Percentiles rank a stretch among this genome's conserved stretches.
These are phyloP conservation scores for Brassica carinata DNA, from an alignment of 345 rosid species.

Conservation along the genomic window DNA sequence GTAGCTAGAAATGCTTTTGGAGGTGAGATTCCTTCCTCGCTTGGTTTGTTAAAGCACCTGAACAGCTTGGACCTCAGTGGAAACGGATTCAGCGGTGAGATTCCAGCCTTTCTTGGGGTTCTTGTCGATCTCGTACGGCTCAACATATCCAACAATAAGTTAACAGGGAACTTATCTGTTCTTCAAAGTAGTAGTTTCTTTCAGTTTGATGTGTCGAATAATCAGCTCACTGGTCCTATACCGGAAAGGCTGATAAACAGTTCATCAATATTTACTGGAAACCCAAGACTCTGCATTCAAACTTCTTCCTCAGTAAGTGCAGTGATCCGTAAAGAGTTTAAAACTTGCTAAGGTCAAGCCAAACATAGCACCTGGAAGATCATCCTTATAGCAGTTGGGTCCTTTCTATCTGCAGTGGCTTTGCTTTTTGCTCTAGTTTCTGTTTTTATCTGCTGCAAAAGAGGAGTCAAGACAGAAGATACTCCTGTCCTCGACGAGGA, in stretches of 20 bases:
- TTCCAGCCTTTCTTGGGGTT: slow-evolving; percentile 53
- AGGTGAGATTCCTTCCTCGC: slow-evolving; percentile 64
- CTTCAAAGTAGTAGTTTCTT: slow-evolving; percentile 47
- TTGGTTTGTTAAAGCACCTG: slow-evolving; percentile 50
- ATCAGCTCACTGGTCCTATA: slow-evolving; percentile 65
- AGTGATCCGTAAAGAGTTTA: slow-evolving; percentile 38
- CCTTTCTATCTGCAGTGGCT: slow-evolving; percentile 31
- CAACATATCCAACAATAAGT: slow-evolving; percentile 70
- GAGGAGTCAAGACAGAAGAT: slow-evolving; percentile 42
- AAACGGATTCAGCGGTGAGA: slow-evolving; percentile 58
- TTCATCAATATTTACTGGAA: slow-evolving; percentile 53
- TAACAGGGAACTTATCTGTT: slow-evolving; percentile 58
- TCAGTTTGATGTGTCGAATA: slow-evolving; percentile 57
- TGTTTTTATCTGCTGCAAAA: slow-evolving; percentile 26
- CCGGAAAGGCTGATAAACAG: slow-evolving; percentile 46
- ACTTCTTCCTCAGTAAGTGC: slow-evolving; percentile 44
- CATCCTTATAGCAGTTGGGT: slow-evolving; percentile 50
- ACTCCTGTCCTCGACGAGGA: slow-evolving; percentile 42
- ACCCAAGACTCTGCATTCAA: slow-evolving; percentile 62
- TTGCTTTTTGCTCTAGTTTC: slow-evolving; percentile 41
- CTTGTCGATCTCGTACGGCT: slow-evolving; percentile 51
- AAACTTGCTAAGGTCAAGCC: slow-evolving; percentile 45
- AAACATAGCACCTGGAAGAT: slow-evolving; percentile 44
- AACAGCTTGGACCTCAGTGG: slow-evolving; percentile 61
- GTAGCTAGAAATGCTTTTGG: slow-evolving; percentile 66